Conservation (phyloP, 2,329 filamentous ascomycete genomes). For the Emmonsia crescens region DNA sequence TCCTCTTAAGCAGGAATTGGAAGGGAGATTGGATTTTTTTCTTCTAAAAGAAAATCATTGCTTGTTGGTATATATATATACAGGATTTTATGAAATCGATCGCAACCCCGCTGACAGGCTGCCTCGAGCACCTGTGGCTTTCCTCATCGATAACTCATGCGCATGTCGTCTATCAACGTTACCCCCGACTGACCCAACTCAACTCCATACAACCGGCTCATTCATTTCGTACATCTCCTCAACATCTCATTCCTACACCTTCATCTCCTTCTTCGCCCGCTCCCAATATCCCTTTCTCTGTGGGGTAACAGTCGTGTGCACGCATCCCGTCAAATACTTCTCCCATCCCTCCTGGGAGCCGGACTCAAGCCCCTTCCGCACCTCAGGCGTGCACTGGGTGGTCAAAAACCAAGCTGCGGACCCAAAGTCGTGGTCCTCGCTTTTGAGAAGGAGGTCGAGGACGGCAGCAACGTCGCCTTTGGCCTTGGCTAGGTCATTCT, state of each 20-base stretch:
- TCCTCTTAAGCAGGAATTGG: too few species aligned
- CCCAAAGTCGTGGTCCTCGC: constrained; percentile 44
- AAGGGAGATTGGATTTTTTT: too few species aligned
- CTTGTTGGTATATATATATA: too few species aligned
- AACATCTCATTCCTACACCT: neutral
- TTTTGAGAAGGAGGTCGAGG: constrained; percentile 39
- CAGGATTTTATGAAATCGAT: too few species aligned
- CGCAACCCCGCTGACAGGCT: too few species aligned
- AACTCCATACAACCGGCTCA: too few species aligned
- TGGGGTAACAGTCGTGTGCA: constrained; percentile 39
- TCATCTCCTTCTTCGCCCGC: constrained; percentile 34
- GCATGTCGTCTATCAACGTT: too few species aligned
- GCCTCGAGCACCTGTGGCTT: too few species aligned
- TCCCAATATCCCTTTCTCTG: constrained; percentile 42
- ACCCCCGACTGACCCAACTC: too few species aligned
- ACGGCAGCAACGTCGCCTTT: constrained; percentile 33
- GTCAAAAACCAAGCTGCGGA: constrained; percentile 52
- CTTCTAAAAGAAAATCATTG: too few species aligned
- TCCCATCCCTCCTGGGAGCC: constrained; percentile 42
- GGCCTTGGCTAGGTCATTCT: constrained; percentile 22
- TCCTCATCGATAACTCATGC: too few species aligned
- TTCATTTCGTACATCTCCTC: neutral
- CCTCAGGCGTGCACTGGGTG: constrained; percentile 40
- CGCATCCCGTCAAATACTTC: constrained; percentile 44
- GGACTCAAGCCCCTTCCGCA: constrained; percentile 35